Percentiles rank a stretch among this genome's conserved stretches.
Evolutionary conservation across 2,329 filamentous ascomycete genomes (phyloP).

Genomic region (Teratosphaeria gauchensis): DNA sequence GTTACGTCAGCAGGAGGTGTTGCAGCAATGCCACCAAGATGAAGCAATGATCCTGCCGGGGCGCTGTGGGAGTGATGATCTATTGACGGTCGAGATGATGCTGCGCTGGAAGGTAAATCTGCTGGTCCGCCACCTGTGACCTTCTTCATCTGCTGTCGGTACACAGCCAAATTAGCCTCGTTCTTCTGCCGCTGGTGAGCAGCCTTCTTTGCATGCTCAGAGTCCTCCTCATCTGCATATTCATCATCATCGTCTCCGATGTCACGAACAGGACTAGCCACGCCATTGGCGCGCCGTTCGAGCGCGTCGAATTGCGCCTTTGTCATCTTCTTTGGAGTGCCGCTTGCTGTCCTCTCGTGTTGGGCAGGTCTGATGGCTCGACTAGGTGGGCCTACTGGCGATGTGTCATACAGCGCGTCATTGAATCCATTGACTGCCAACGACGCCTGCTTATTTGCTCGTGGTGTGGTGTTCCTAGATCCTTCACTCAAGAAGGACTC

Average conservation of each 20-base stretch:
- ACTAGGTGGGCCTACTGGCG: conserved; percentile 24
- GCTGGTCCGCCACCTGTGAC: conserved; percentile 65
- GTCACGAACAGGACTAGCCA: not conserved
- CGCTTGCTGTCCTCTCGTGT: conserved; percentile 15
- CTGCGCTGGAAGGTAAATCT: conserved; percentile 31
- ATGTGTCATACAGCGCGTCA: conserved; percentile 22
- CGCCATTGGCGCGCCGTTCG: conserved; percentile 34
- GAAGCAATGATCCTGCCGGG: conserved; percentile 11
- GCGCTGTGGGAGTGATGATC: conserved; percentile 38
- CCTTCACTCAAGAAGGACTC: conserved; percentile 12
- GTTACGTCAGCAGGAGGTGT: conserved; percentile 17
- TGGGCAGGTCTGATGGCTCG: conserved; percentile 18
- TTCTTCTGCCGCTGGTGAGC: conserved; percentile 75
- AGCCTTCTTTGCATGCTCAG: conserved; percentile 62
- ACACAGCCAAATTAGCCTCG: conserved; percentile 80
- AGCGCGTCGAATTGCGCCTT: conserved; percentile 75
- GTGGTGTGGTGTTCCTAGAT: conserved; percentile 16
- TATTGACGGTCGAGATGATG: conserved; percentile 40
- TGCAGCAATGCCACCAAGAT: conserved; percentile 24
- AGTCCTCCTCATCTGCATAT: conserved; percentile 65
- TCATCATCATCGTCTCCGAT: conserved; percentile 39
- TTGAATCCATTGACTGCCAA: conserved; percentile 14
- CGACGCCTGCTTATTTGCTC: conserved; percentile 7
- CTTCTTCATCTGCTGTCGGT: conserved; percentile 95
- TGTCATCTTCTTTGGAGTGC: conserved; percentile 66